phyloP scores from a whole-genome alignment of 441 rosid genomes.

The Cnidoscolus chayamansa region DNA sequence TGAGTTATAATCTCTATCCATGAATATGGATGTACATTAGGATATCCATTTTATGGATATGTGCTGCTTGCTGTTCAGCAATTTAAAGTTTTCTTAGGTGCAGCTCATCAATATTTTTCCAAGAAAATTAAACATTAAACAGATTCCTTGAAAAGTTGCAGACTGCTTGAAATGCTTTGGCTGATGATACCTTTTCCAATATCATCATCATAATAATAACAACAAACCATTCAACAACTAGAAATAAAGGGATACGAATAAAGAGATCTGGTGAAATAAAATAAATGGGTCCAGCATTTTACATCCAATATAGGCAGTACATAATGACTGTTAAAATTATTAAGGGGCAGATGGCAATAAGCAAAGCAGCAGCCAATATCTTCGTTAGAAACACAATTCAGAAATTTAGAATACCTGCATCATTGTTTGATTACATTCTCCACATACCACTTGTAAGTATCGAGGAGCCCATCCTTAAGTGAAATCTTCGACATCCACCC shows the following conservation, averaged over 20 bases:
- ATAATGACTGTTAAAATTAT: not conserved
- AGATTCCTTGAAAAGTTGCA: too few relatives aligned
- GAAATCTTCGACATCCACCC: conserved; percentile 80
- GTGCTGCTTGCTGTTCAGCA: too few relatives aligned
- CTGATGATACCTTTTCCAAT: not conserved
- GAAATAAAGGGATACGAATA: too few relatives aligned
- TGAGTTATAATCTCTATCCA: too few relatives aligned
- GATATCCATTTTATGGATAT: too few relatives aligned
- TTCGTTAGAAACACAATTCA: not conserved
- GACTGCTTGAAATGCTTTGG: not conserved
- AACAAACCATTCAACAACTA: not conserved
- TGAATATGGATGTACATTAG: too few relatives aligned
- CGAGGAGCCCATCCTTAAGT: conserved; percentile 72
- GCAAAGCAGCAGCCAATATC: not conserved
- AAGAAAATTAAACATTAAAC: too few relatives aligned
- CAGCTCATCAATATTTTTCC: too few relatives aligned
- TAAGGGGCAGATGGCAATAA: not conserved
- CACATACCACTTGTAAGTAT: conserved; percentile 87
- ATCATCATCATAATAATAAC: too few relatives aligned
- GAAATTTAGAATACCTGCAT: conserved; percentile 9
- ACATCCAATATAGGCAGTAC: conserved; percentile 9
- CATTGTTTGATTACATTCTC: conserved; percentile 44
- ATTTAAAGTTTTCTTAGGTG: too few relatives aligned
- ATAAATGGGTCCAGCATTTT: not conserved
- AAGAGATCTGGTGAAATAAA: not conserved